Evolutionary conservation across 228 moss, liverwort and hornwort genomes (phyloP), one percentile per base, ranked within the genome.

Genomic region (Sphagnum fallax): DNA sequence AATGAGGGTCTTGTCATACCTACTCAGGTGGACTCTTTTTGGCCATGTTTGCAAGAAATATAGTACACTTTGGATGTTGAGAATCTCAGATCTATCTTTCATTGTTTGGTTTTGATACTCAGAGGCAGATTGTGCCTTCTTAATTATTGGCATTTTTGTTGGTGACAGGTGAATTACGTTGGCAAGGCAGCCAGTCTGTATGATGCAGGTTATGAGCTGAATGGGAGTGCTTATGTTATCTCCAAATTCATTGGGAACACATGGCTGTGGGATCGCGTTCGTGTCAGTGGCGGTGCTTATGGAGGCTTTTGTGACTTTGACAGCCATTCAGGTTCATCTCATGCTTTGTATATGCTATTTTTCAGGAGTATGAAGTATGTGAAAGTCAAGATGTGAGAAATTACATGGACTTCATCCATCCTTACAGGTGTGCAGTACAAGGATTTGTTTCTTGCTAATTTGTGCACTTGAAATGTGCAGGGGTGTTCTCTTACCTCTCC

Each of bases 251-350:
- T 98, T 75, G 98, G 98, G 67, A 98, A 83, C 52, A 98, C 98
- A 52, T 98, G 98, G 98, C 92, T 98, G 10, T 98, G 98, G 98
- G 98, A 98, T 73, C 98, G 94, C 7, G 98, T 98, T n/a, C 90
- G 98, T 73, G 98, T 98, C 59, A 94, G 94, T 75, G 98, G 98
- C 65, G 98, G 98, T 77, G 94, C 98, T 51, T 98, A 98, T 84
- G 98, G 98, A 79, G 98, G 98, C 18, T 98, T 98, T 78, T 98
- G 94, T 52, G 92, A 98, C 79, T 98, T 98, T 63, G 94, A 98
- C 71, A 87, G 90, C 48, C 92, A 92, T 67, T 98, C 98, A 92
- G 98, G 98, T 98, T 55, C 55, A 8, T 8, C 55, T 55, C 55
- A 8, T 8, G 55, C 55, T 4, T 12, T 55, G 55, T 1, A 8